Evolutionary conservation across 2,329 filamentous ascomycete species (phyloP), one percentile per base, ranked within the genome.

Genomic region (Ophiocordyceps camponoti-floridani): DNA sequence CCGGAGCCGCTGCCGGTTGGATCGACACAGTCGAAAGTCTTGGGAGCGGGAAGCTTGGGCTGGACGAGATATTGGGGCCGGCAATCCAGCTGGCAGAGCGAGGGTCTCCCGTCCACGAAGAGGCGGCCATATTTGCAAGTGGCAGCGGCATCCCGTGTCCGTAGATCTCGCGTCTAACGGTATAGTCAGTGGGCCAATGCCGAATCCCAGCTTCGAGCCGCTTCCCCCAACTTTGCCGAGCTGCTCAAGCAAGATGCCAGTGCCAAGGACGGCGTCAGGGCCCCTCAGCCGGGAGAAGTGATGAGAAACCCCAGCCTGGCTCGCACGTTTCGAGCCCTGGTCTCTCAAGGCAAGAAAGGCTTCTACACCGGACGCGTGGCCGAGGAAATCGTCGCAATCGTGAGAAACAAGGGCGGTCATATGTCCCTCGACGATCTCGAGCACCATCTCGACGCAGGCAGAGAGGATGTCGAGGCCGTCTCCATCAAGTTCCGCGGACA

Each of bases 1-100:
- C 91, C 0, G 91, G 91, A 6, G 88, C 91, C 2, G 77, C 91
- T 1, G 91, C 87, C 1, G 91, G 89, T 1, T 98, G 91, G 91
- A 79, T 84, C 23, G 91, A 98, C 60, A 81, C 83, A 0, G 72
- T 95, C 1, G 81, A 88, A 61, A 77, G 76, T 45, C 94, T 96
- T 56, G 91, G 91, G 14, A 95, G 88, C 59, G 85, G 86, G 2
- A 93, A 82, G 57, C 54, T 96, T 13, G 76, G 69, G 9, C 53
- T 96, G 63, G 74, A 77, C 52, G 77, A 93, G 54, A 79, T 96
- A 47, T 67, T 98, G 11, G 72, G 67, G 5, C 89, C 91, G 0
- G 91, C 87, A 0, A 88, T 94, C 49, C 77, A 82, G 56, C 66
- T 96, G 33, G 91, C 79, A 5, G 89, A 96, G 59, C 75, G 84